Percentiles rank a stretch among this genome's conserved stretches.
Conservation (phyloP, 1,284 basidiomycete genomes). For the Ustilago esculenta region DNA sequence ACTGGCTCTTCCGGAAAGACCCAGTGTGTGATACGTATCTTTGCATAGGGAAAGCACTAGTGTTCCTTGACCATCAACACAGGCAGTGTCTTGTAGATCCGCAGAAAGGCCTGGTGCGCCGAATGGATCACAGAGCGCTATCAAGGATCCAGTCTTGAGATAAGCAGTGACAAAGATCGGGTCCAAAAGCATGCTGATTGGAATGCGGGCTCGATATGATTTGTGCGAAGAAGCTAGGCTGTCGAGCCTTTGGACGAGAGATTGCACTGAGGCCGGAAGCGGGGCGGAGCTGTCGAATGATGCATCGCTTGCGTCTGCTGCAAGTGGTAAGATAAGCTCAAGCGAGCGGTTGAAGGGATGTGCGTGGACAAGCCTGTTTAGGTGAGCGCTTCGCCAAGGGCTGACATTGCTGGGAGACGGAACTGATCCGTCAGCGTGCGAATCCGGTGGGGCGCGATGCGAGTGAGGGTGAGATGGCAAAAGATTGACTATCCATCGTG, state of each 20-base stretch:
- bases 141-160: slow-evolving; percentile 49
- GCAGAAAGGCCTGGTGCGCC: slow-evolving; percentile 29
- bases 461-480: slow-evolving; percentile 2
- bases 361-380: slow-evolving; percentile 17
- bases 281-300: neutral
- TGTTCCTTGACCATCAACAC: slow-evolving; percentile 61
- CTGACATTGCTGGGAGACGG: neutral
- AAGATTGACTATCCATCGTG: slow-evolving; percentile 40
- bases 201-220: slow-evolving; percentile 48
- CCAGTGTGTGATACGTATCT: slow-evolving; percentile 64
- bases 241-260: slow-evolving; percentile 12
- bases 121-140: slow-evolving; percentile 43
- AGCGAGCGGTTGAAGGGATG: slow-evolving; percentile 60
- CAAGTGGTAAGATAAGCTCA: slow-evolving; percentile 41
- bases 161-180: slow-evolving; percentile 59
- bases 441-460: neutral
- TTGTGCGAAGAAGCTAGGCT: neutral
- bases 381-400: neutral
- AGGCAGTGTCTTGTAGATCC: slow-evolving; percentile 53
- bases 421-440: neutral
- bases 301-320: neutral
- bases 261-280: slow-evolving; percentile 7
- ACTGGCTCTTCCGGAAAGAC: slow-evolving; percentile 58
- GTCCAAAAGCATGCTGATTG: slow-evolving; percentile 57
- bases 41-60: slow-evolving; percentile 60